Conservation (phyloP, 108 stramenopile genomes). For the Seminavis robusta region DNA sequence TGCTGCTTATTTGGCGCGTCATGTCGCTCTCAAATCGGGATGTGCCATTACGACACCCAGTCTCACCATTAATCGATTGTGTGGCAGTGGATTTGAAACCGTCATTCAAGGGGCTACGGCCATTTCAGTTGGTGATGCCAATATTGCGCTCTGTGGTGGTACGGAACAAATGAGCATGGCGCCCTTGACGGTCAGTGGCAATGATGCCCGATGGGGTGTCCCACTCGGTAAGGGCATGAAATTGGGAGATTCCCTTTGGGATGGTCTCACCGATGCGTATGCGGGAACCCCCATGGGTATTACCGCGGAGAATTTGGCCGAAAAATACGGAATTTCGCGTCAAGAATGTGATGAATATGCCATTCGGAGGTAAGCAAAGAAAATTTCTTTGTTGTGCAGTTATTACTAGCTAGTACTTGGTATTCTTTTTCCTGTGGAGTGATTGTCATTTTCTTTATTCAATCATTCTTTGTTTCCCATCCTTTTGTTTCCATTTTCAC, state of each 20-base stretch:
- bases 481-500: too few relatives aligned
- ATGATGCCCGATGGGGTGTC: conserved; percentile 87
- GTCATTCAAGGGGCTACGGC: conserved; percentile 87
- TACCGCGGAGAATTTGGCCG: conserved; percentile 96
- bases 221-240: conserved; percentile 79
- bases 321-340: conserved; percentile 84
- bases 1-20: conserved; percentile 92
- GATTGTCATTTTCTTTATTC: too few relatives aligned
- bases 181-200: conserved; percentile 81
- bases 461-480: too few relatives aligned
- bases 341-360: conserved; percentile 91
- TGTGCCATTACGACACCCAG: conserved; percentile 74
- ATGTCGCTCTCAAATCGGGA: conserved; percentile 86
- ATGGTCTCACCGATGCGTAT: conserved; percentile 88
- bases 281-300: conserved; percentile 94
- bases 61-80: conserved; percentile 96
- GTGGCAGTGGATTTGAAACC: conserved; percentile 97
- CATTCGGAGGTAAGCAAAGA: too few relatives aligned
- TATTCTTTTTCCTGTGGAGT: too few relatives aligned
- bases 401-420: too few relatives aligned
- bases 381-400: too few relatives aligned
- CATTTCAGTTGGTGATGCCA: conserved; percentile 85
- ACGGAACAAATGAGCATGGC: conserved; percentile 98
- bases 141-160: conserved; percentile 87
- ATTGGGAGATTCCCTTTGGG: conserved; percentile 71